Base-by-base conservation (phyloP, 768 basidiomycete genomes). In the Trametes villosa region DNA sequence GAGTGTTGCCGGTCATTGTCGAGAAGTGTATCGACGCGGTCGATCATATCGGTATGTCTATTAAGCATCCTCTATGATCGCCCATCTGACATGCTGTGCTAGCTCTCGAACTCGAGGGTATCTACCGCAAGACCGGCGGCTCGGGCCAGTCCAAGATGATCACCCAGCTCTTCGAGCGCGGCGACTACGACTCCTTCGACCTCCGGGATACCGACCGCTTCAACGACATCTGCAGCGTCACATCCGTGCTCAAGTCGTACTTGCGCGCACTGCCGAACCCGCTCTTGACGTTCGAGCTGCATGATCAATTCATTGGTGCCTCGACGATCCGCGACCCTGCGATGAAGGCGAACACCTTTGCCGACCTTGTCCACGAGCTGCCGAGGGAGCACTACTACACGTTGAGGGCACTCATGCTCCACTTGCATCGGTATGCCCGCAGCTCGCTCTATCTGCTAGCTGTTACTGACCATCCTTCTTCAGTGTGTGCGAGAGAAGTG, bases 71-170 rank as follows among this genome's bases (percentile, higher is more conserved):
- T 1, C 40, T 17, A 18, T 31, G 9, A 27, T 20, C 5, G 18
- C 12, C 12, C 9, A 4, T 18, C 20, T 60, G 9, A 49, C 40
- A 18, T 22, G 18, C 9, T 17, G 33, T 13, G 27, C 29, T 51
- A 92, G 96, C 92, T 5, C 82, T 98, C 77, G 94, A 97, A 60
- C 95, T 95, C 69, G 97, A 99, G 74, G 97, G 97, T 12, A 94
- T 99, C 64, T 99, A 99, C 74, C 93, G 97, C 64, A 99, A 99
- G 78, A 94, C 89, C 0, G 97, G 97, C 30, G 97, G 97, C 3
- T 87, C 91, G 29, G 84, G 91, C 2, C 96, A 96, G 68, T 91
- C 93, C 34, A 96, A 96, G 77, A 82, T 82, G 53, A 98, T 99
- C 75, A 95, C 93, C 0, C 92, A 96, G 64, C 80, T 96, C 26